Conservation (phyloP, 345 rosid species). For the Linum usitatissimum region DNA sequence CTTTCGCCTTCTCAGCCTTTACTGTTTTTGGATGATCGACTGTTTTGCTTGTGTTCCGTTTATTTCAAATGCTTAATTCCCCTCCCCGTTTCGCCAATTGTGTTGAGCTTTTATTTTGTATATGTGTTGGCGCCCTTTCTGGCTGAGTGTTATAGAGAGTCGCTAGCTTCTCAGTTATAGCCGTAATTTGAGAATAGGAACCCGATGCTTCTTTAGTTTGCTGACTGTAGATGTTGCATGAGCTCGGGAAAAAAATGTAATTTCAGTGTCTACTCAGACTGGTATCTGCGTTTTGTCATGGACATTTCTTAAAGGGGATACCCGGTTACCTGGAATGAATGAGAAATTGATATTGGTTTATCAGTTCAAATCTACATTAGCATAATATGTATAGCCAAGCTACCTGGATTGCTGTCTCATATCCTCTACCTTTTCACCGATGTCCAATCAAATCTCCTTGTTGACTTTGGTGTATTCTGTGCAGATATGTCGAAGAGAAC, state of each 20-base stretch:
- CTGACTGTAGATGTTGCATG: too few relatives aligned
- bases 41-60: not conserved
- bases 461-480: not conserved
- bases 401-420: not conserved
- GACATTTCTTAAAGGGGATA: not conserved
- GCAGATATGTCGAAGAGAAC: slow-evolving; percentile 51
- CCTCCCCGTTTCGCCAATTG: not conserved
- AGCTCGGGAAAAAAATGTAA: too few relatives aligned
- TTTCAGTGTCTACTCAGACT: too few relatives aligned
- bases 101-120: too few relatives aligned
- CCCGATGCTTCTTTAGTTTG: too few relatives aligned
- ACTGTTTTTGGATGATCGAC: not conserved
- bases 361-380: not conserved
- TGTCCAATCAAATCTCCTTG: not conserved
- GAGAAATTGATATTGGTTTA: not conserved
- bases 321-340: not conserved
- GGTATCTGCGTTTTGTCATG: too few relatives aligned
- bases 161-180: too few relatives aligned
- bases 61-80: not conserved
- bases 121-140: too few relatives aligned
- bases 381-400: not conserved
- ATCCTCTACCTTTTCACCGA: not conserved
- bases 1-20: too few relatives aligned
- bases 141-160: too few relatives aligned
- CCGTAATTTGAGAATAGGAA: too few relatives aligned